Evolutionary conservation across 805 yeast genomes (phyloP), one percentile per base, ranked within the genome.

Genomic region (Ogataea siamensis): DNA sequence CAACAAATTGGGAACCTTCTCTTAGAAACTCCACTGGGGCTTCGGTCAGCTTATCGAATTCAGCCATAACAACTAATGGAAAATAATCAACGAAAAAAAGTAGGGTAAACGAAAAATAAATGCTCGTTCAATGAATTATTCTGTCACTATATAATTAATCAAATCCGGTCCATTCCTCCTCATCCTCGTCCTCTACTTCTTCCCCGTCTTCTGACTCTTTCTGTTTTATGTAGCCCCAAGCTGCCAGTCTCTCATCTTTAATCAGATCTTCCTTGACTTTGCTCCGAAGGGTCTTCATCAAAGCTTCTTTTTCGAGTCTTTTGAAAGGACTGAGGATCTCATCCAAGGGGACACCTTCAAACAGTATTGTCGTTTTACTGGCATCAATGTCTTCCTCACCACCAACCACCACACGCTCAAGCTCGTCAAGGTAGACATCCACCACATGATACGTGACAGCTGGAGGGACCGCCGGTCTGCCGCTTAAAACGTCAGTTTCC

Each of bases 21-120:
- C 80, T 86, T 67, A 88, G 70, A 71, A 91, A 87, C 61, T 87
- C 96, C 48, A 80, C 74, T 55, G 98, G 96, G 45, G 86, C 83
- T 63, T 89, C 95, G 26, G 87, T 74, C 43, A 84, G 57, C 63
- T 83, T 84, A 63, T 84, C 94, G 57, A 80, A 70, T 42, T 58
- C 62, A 34, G 62, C 64, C 64, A 60, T 60, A 31, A 37, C 35
- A 30, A 37, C 22, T 25, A 32, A 32, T 23, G 28, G 32, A 32
- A 38, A 38, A 38, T 39, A 28, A 17, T 39, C 25, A 32, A 33
- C 42, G 31, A 39, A 39, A 39, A 25, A 38, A 39, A 24, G 37
- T 20, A 39, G 42, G 42, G 42, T 39, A 39, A 39, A 20, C 32
- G 26, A 32, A 38, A 32, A 32, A 18, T 38, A 24, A 32, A 31